A percentile compares a stretch with the other conserved stretches of the same genome.
These are phyloP conservation scores for Monascus ruber DNA, from an alignment of 2,329 filamentous ascomycete genomes.

Conservation along the genomic window DNA sequence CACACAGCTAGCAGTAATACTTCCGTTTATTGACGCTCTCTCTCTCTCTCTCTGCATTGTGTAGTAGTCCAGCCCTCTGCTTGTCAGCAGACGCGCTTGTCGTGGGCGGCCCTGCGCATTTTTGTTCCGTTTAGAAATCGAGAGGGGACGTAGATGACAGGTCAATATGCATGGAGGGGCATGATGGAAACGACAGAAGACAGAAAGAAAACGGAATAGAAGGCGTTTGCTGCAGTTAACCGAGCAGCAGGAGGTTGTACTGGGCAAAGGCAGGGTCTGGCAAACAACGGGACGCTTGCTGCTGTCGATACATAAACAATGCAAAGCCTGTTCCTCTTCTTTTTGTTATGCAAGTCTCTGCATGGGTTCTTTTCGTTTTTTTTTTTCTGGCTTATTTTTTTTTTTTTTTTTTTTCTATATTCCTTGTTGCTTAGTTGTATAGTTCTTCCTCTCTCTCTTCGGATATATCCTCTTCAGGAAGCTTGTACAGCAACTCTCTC, in stretches of 20 bases:
- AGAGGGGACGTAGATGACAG: neutral
- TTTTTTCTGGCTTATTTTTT: neutral
- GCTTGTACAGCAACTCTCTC: too few species aligned
- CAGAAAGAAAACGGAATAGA: neutral
- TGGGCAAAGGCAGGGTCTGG: slow-evolving; percentile 9
- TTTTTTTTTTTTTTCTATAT: neutral
- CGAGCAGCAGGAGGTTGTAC: slow-evolving; percentile 11
- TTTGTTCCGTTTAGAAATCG: too few species aligned
- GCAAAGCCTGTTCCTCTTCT: neutral
- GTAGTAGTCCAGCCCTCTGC: too few species aligned
- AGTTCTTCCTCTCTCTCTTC: too few species aligned
- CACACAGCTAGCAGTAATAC: too few species aligned
- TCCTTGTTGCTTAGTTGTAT: neutral
- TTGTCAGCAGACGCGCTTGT: too few species aligned
- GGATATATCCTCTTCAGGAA: too few species aligned
- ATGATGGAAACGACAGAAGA: neutral
- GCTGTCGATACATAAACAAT: neutral
- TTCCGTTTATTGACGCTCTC: too few species aligned
- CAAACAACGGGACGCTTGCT: slow-evolving; percentile 9
- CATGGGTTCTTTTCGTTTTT: neutral
- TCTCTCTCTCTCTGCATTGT: too few species aligned
- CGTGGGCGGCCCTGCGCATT: too few species aligned
- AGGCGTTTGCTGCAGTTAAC: slow-evolving; percentile 12
- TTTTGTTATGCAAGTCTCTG: neutral
- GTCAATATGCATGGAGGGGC: neutral